Percentiles rank a stretch among this genome's conserved stretches.
Conservation (phyloP, 1,284 basidiomycete genomes). For the Volvariella volvacea region DNA sequence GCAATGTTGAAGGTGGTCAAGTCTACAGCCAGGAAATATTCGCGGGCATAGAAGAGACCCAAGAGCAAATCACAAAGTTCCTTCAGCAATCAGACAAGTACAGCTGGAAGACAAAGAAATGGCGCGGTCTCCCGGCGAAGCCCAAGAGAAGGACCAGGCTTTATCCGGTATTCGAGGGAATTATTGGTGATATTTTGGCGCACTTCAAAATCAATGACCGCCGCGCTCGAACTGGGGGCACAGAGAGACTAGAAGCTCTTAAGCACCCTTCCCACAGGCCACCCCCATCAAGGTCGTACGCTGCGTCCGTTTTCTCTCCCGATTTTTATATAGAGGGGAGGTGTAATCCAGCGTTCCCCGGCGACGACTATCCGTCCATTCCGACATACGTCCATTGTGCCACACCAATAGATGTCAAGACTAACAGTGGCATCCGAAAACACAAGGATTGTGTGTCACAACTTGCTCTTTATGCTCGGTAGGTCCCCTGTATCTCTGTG, state of each 20-base stretch:
- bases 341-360: neutral
- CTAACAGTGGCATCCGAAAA: neutral
- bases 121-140: too few species aligned
- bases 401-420: neutral
- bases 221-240: neutral
- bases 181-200: neutral
- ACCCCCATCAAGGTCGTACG: too few species aligned
- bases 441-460: neutral
- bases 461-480: neutral
- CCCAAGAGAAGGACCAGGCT: too few species aligned
- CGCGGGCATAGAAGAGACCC: too few species aligned
- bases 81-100: too few species aligned
- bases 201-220: neutral
- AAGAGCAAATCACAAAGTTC: too few species aligned
- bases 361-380: neutral
- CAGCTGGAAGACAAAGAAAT: too few species aligned
- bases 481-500: neutral
- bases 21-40: too few species aligned
- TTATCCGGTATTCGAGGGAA: too few species aligned
- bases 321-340: neutral
- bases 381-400: neutral
- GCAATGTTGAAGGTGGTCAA: too few species aligned
- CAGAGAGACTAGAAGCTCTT: neutral
- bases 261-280: too few species aligned
- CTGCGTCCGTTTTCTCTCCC: neutral